phyloP scores from a whole-genome alignment of 2,329 filamentous ascomycete genomes.

The Alternaria ventricosa region DNA sequence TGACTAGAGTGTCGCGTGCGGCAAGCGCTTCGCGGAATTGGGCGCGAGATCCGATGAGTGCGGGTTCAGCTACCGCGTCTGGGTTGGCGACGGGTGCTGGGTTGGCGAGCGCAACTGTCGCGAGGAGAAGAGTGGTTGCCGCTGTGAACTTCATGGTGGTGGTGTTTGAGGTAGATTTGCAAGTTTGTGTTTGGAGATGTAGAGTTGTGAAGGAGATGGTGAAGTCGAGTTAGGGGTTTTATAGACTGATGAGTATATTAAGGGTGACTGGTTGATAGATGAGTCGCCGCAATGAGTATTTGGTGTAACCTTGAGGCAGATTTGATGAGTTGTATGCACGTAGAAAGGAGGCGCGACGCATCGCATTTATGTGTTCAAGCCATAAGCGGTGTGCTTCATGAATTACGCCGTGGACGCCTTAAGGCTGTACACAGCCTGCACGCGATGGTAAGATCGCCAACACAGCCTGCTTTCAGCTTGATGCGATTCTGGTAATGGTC shows the following conservation, averaged over 20 bases:
- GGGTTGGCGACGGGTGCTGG: slow-evolving; percentile 32
- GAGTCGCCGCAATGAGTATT: not conserved
- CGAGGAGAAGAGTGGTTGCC: slow-evolving; percentile 29
- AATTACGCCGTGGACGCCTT: not conserved
- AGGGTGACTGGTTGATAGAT: not conserved
- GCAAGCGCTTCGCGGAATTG: slow-evolving; percentile 12
- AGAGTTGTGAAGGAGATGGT: not conserved
- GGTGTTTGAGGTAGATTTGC: not conserved
- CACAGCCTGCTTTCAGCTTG: slow-evolving; percentile 23
- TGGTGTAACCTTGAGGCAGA: not conserved
- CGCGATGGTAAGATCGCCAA: slow-evolving; percentile 14
- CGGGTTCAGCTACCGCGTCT: slow-evolving; percentile 11
- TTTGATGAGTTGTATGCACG: not conserved
- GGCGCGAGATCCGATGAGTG: slow-evolving; percentile 5
- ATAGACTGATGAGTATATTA: not conserved
- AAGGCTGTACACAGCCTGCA: slow-evolving; percentile 10
- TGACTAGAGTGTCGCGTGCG: slow-evolving; percentile 16
- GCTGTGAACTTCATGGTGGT: slow-evolving; percentile 36
- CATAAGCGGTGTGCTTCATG: not conserved
- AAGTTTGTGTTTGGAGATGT: not conserved
- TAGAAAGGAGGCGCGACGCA: not conserved
- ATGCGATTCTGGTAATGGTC: slow-evolving; percentile 1
- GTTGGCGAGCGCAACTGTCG: slow-evolving; percentile 34
- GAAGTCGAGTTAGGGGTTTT: not conserved
- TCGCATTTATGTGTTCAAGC: not conserved